These are phyloP conservation scores for Pichia sp. DNA, from an alignment of 1,139 yeast genomes.

Conservation along the genomic window DNA sequence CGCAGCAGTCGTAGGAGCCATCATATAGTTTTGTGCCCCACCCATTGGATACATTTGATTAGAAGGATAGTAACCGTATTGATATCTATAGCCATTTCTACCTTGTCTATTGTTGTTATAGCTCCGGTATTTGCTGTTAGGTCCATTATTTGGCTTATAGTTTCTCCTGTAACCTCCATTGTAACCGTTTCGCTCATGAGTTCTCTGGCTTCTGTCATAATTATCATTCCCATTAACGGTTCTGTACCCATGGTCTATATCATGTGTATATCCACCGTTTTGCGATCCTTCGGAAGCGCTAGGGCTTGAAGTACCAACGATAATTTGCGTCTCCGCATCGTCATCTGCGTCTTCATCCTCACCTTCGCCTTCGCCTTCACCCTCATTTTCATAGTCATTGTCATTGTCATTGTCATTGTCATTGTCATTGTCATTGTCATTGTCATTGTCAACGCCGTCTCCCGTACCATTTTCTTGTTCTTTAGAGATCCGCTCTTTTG, in stretches of 20 bases:
- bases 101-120: conserved; percentile 4
- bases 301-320: no score
- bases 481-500: conserved; percentile 17
- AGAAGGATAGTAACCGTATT: conserved; percentile 2
- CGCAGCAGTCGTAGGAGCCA: not conserved
- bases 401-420: not conserved
- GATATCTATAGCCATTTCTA: conserved; percentile 2
- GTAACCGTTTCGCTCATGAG: not conserved
- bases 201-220: conserved; percentile 1
- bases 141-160: not conserved
- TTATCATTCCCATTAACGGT: no score
- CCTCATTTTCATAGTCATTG: conserved; percentile 1
- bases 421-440: conserved; percentile 1
- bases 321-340: not conserved
- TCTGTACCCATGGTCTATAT: no score
- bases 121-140: not conserved
- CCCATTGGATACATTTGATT: conserved; percentile 2
- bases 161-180: not conserved
- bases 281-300: no score
- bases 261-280: no score
- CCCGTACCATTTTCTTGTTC: conserved; percentile 11
- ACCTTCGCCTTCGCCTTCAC: conserved; percentile 1
- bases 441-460: conserved; percentile 1
- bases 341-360: conserved; percentile 1
- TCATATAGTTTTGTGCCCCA: no score